Evolutionary conservation across 1,139 yeast genomes (phyloP).

Genomic region (Pichia sp.): DNA sequence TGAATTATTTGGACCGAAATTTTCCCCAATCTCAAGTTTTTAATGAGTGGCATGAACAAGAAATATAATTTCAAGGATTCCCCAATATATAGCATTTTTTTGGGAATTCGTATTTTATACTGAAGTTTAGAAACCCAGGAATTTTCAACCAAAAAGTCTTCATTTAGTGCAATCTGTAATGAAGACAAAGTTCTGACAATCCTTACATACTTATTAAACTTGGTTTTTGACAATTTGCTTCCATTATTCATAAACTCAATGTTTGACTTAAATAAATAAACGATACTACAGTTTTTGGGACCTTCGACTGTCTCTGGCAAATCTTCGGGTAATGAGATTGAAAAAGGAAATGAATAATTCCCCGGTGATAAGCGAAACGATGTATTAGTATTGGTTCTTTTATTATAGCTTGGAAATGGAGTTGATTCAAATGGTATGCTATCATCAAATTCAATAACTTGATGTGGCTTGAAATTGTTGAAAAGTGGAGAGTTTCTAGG

Average conservation of each 20-base stretch:
- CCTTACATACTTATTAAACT: slow-evolving; percentile 34
- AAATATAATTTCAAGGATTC: slow-evolving; percentile 44
- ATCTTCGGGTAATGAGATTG: slow-evolving; percentile 46
- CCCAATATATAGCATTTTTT: slow-evolving; percentile 56
- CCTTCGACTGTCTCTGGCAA: slow-evolving; percentile 66
- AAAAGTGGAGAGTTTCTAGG: not conserved
- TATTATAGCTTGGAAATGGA: slow-evolving; percentile 26
- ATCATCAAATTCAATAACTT: not conserved
- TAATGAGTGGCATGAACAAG: slow-evolving; percentile 49
- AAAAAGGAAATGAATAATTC: slow-evolving; percentile 59
- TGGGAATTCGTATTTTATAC: slow-evolving; percentile 48
- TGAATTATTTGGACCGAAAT: slow-evolving; percentile 47
- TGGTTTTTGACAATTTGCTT: slow-evolving; percentile 9
- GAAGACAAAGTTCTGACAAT: slow-evolving; percentile 22
- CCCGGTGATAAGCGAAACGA: slow-evolving; percentile 45
- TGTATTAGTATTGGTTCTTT: not conserved
- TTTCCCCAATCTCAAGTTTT: slow-evolving; percentile 42
- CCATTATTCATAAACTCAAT: not conserved
- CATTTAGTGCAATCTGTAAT: slow-evolving; percentile 12
- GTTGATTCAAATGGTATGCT: slow-evolving; percentile 23
- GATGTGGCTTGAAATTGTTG: not conserved
- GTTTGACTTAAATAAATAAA: slow-evolving; percentile 31
- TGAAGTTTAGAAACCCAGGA: slow-evolving; percentile 61
- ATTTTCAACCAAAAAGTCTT: slow-evolving; percentile 51
- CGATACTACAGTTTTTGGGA: slow-evolving; percentile 43